Percentiles rank a stretch among this genome's conserved stretches.
Conservation (phyloP, 768 basidiomycete genomes). For the Clitopilus passeckerianus region DNA sequence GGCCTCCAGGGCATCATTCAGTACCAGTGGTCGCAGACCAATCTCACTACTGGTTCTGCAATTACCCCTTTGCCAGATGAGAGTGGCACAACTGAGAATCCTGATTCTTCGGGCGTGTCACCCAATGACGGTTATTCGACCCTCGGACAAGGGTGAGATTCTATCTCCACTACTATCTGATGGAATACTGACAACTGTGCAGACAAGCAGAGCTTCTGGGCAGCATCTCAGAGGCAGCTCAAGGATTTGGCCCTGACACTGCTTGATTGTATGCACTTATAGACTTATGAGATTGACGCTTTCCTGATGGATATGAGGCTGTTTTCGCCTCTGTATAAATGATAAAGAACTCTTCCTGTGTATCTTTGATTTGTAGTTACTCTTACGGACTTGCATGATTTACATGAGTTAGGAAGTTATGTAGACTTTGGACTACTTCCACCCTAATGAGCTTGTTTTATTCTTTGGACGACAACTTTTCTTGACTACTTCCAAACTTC, state of each 20-base stretch:
- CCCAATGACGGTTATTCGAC: conserved; percentile 64
- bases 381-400: not conserved
- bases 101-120: conserved; percentile 39
- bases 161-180: not conserved
- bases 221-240: conserved; percentile 23
- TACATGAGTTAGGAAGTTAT: not conserved
- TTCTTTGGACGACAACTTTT: too few species aligned
- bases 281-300: not conserved
- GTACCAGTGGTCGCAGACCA: conserved; percentile 57
- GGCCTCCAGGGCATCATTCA: conserved; percentile 42
- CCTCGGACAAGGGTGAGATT: conserved; percentile 33
- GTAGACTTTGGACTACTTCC: not conserved
- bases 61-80: conserved; percentile 29
- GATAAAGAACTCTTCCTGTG: not conserved
- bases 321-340: too few species aligned
- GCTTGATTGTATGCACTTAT: not conserved
- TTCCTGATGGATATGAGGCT: not conserved
- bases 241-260: conserved; percentile 26
- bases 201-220: conserved; percentile 26
- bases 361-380: not conserved
- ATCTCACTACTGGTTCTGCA: conserved; percentile 46
- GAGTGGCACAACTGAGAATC: conserved; percentile 23
- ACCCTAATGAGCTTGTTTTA: too few species aligned
- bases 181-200: not conserved
- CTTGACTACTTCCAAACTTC: too few species aligned